Conservation (phyloP, 768 basidiomycete species). For the Kwoniella dejecticola region DNA sequence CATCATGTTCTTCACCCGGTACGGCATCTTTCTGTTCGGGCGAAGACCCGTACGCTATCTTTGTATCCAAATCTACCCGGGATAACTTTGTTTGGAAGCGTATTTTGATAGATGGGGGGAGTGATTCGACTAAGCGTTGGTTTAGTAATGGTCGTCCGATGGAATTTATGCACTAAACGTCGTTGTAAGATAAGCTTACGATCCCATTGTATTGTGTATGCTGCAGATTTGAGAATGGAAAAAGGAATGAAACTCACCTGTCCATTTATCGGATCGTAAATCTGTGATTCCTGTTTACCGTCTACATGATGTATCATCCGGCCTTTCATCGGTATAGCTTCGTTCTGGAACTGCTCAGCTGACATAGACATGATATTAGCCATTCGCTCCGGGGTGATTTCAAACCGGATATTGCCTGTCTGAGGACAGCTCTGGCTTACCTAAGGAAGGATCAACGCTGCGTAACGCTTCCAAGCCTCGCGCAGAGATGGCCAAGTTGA, state of each 20-base stretch:
- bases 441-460: constrained; percentile 65
- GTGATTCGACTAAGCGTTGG: constrained; percentile 76
- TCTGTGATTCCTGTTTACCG: constrained; percentile 76
- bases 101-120: constrained; percentile 66
- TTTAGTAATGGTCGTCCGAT: constrained; percentile 88
- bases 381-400: no score
- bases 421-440: constrained; percentile 24
- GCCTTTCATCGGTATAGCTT: constrained; percentile 89
- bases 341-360: constrained; percentile 59
- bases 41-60: constrained; percentile 32
- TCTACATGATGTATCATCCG: constrained; percentile 86
- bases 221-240: no score
- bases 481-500: constrained; percentile 93
- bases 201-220: no score
- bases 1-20: constrained; percentile 43
- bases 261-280: constrained; percentile 76
- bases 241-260: constrained; percentile 79
- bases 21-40: constrained; percentile 9
- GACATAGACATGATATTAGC: no score
- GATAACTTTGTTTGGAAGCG: constrained; percentile 81
- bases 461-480: constrained; percentile 86
- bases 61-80: constrained; percentile 69
- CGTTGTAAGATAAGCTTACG: not conserved
- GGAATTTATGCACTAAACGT: constrained; percentile 80
- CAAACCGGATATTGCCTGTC: constrained; percentile 23